phyloP scores from a whole-genome alignment of 208 protist genomes.

The Leishmania major region DNA sequence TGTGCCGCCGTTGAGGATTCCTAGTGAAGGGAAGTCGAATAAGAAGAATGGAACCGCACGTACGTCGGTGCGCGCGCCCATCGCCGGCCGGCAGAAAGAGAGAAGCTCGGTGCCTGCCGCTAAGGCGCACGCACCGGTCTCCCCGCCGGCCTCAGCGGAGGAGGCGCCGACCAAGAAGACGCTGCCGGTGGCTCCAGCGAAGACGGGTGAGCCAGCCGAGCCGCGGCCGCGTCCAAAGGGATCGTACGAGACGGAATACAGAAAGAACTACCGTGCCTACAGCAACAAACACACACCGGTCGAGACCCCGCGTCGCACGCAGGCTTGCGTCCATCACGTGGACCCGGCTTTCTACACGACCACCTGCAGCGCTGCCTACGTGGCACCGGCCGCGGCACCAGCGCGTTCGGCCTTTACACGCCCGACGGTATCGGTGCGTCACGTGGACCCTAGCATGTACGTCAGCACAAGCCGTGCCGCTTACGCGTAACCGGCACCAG shows the following conservation, averaged over 20 bases:
- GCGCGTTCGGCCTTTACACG: neutral
- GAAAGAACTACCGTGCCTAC: conserved; percentile 38
- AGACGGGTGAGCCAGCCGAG: neutral
- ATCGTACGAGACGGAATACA: conserved; percentile 48
- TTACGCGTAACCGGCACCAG: conserved; percentile 22
- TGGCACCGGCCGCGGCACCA: conserved; percentile 8
- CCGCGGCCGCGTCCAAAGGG: conserved; percentile 4
- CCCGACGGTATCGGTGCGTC: conserved; percentile 29
- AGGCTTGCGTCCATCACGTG: conserved; percentile 54
- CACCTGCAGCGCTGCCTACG: conserved; percentile 45
- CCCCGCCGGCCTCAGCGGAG: neutral
- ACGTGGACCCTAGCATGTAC: conserved; percentile 72
- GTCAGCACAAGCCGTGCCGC: conserved; percentile 44
- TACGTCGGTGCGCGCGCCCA: neutral
- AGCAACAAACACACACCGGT: conserved; percentile 11
- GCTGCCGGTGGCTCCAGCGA: neutral
- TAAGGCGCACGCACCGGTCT: neutral
- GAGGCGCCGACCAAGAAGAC: neutral
- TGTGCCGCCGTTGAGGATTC: neutral
- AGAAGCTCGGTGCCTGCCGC: neutral
- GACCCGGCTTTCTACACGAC: conserved; percentile 68
- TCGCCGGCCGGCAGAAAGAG: neutral
- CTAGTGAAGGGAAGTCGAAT: neutral
- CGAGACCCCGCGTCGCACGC: conserved; percentile 15
- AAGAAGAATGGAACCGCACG: neutral